Evolutionary conservation across 2,329 filamentous ascomycete species (phyloP), one percentile per base, ranked within the genome.

Genomic region (Trichophaea hybrida): DNA sequence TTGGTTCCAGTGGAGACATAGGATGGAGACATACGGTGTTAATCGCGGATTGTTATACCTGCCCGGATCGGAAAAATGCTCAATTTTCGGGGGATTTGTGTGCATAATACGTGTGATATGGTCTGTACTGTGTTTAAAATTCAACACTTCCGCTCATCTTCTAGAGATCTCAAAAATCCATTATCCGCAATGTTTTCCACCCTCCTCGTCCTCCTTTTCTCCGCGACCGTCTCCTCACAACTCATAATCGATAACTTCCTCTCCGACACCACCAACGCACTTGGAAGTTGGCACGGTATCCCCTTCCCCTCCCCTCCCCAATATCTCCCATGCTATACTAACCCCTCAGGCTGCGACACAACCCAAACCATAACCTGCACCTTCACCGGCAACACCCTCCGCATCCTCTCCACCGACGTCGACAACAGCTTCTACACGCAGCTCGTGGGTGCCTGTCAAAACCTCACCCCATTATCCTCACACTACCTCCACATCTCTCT

Each of bases 401-500:
- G 75, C 6, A 75, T 85, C 62, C 75, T 75, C 62, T 80, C 80
- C 8, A 75, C 75, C 33, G 78, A 84, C 67, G 75, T 81, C 5
- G 81, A 84, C 66, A 76, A 82, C 59, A 75, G 76, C 53, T 84
- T 78, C 73, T 79, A 82, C 66, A 80, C 80, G 5, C 79, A 83
- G 59, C 69, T 84, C 8, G 74, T 75, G 1, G 73, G 71, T 35
- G 74, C 73, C 17, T 86, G 81, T 71, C 74, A 74, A 43, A 80
- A 83, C 69, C 71, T 84, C 62, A 74, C 72, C 24, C 70, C 74
- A 12, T 80, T 80, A 70, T 73, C 76, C 59, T 76, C 78, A 13
- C 53, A 55, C 10, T 85, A 84, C 69, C 73, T 86, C 10, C 83
- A 86, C 71, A 78, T 86, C 56, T 75, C 76, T 8, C 85, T 81